Evolutionary conservation across 1,284 basidiomycete species (phyloP).

Genomic region (Mycosarcoma mackinlayi): DNA sequence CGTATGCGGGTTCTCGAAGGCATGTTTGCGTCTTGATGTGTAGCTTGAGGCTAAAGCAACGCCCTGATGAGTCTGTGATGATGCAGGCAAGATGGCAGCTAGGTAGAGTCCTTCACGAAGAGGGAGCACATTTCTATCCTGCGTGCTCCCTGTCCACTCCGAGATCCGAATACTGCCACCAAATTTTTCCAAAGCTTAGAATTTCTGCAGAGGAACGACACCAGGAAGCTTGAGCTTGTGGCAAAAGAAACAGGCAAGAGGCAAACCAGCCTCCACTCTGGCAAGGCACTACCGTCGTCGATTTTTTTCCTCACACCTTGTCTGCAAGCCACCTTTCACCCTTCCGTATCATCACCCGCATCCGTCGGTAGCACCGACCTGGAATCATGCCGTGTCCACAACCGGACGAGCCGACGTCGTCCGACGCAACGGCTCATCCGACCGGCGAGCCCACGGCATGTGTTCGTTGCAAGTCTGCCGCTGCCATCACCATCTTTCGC

Average conservation of each 20-base stretch:
- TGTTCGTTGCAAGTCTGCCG: constrained; percentile 49
- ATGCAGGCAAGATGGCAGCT: not conserved
- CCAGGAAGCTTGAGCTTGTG: constrained; percentile 1
- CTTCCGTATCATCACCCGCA: not conserved
- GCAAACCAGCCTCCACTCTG: too few relatives aligned
- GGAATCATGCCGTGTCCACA: constrained; percentile 45
- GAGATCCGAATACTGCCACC: constrained; percentile 24
- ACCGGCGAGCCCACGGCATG: constrained; percentile 16
- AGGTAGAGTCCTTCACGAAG: not conserved
- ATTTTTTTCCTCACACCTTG: too few relatives aligned
- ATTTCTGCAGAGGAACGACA: constrained; percentile 12
- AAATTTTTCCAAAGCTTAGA: constrained; percentile 29
- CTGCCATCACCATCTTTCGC: constrained; percentile 41
- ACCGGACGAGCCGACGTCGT: constrained; percentile 26
- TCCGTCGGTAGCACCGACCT: not conserved
- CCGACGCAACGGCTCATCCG: not conserved
- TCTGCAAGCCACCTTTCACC: not conserved
- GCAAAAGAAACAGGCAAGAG: constrained; percentile 1
- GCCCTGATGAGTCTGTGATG: too few relatives aligned
- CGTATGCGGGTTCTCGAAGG: constrained; percentile 28
- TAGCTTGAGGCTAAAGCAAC: too few relatives aligned
- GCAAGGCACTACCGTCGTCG: too few relatives aligned
- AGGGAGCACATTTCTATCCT: not conserved
- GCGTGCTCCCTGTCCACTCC: constrained; percentile 10
- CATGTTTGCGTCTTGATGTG: constrained; percentile 22